Evolutionary conservation across 495 filamentous ascomycete species (phyloP).

Genomic region (Penicillium odoratum): DNA sequence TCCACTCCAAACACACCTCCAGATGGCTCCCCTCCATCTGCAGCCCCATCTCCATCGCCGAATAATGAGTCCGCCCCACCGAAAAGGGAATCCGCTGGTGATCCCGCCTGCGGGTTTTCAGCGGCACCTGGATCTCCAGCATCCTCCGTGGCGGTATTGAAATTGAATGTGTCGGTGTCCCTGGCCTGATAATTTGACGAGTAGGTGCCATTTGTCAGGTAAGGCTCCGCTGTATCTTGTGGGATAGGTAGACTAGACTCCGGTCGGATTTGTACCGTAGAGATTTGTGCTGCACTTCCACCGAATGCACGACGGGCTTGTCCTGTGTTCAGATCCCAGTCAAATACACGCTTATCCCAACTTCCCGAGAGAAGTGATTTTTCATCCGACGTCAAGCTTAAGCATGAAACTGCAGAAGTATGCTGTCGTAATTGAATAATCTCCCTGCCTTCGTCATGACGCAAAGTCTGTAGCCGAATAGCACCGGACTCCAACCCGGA

Average conservation of each 20-base stretch:
- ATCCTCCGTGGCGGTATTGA: slow-evolving; percentile 49
- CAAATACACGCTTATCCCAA: slow-evolving; percentile 91
- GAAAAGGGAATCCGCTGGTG: slow-evolving; percentile 70
- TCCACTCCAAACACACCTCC: slow-evolving; percentile 68
- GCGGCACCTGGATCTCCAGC: slow-evolving; percentile 35
- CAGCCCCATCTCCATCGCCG: slow-evolving; percentile 61
- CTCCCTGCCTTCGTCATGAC: slow-evolving; percentile 90
- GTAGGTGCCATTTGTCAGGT: slow-evolving; percentile 64
- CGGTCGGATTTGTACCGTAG: slow-evolving; percentile 83
- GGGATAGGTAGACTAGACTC: slow-evolving; percentile 72
- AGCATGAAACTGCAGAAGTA: slow-evolving; percentile 86
- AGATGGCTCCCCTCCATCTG: slow-evolving; percentile 55
- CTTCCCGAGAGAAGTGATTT: slow-evolving; percentile 85
- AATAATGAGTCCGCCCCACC: slow-evolving; percentile 73
- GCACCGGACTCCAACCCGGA: slow-evolving; percentile 86
- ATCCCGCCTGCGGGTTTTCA: slow-evolving; percentile 52
- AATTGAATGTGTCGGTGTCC: slow-evolving; percentile 36
- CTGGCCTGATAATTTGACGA: slow-evolving; percentile 58
- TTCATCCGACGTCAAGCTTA: slow-evolving; percentile 82
- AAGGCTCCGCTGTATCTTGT: slow-evolving; percentile 60
- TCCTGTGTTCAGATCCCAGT: slow-evolving; percentile 95
- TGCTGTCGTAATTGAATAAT: slow-evolving; percentile 80
- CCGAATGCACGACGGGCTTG: slow-evolving; percentile 71
- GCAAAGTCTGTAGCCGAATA: slow-evolving; percentile 92
- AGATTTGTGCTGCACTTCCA: slow-evolving; percentile 80